Conservation (phyloP, 805 yeast species). For the Cyberlindnera misumaiensis region DNA sequence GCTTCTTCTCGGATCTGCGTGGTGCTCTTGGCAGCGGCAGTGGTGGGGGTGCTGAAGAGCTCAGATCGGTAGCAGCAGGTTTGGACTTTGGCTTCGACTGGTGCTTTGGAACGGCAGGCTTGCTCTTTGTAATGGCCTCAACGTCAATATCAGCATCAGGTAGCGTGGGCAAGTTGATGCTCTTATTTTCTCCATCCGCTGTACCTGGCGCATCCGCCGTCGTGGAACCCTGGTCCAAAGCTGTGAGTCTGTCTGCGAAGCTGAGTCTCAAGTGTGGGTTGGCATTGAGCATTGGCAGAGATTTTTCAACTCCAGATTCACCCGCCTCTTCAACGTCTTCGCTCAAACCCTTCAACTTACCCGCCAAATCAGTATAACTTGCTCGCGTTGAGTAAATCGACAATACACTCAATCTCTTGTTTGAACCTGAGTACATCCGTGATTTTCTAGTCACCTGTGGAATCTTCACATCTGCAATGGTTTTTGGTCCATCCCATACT, state of each 20-base stretch:
- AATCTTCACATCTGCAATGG: constrained; percentile 55
- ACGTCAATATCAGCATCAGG: constrained; percentile 9
- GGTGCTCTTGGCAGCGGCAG: constrained; percentile 13
- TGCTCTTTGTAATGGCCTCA: neutral
- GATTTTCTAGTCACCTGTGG: constrained; percentile 71
- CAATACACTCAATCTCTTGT: constrained; percentile 64
- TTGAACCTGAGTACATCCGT: constrained; percentile 50
- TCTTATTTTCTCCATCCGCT: constrained; percentile 4
- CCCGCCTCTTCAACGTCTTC: constrained; percentile 2
- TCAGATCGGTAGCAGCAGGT: constrained; percentile 1
- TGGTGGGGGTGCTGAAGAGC: constrained; percentile 15
- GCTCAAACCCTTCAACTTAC: constrained; percentile 27
- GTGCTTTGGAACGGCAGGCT: constrained; percentile 3
- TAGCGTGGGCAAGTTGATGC: constrained; percentile 19
- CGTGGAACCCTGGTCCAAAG: constrained; percentile 5
- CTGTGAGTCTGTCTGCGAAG: constrained; percentile 33
- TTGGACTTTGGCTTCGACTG: constrained; percentile 5
- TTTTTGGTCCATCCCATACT: constrained; percentile 34
- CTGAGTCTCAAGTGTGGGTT: constrained; percentile 26
- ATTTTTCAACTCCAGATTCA: constrained; percentile 1
- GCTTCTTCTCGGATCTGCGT: constrained; percentile 5
- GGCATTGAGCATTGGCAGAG: neutral
- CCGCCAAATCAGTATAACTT: constrained; percentile 53
- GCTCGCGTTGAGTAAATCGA: constrained; percentile 65
- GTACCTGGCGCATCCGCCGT: constrained; percentile 7